Conservation (phyloP, 2,329 filamentous ascomycete species). For the Phyllosticta citriasiana region DNA sequence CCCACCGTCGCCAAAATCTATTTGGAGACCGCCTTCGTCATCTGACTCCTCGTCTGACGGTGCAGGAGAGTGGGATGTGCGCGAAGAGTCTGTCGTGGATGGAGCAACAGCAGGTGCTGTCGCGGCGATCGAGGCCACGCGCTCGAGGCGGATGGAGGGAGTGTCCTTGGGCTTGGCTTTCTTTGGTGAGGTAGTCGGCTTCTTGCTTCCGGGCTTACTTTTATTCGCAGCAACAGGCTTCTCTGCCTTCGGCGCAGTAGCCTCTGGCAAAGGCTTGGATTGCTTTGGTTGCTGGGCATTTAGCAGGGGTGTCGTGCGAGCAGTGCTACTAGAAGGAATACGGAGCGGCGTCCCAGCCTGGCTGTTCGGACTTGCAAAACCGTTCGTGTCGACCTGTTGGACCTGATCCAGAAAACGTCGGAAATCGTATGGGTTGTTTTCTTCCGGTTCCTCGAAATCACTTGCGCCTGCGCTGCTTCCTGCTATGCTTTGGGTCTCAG, state of each 20-base stretch:
- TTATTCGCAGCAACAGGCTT: background rate
- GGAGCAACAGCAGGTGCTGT: constrained; percentile 3
- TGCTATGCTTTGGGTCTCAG: background rate
- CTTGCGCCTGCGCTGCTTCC: constrained; percentile 2
- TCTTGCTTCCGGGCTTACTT: constrained; percentile 1
- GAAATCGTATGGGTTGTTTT: constrained; percentile 39
- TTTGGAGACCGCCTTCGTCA: constrained; percentile 19
- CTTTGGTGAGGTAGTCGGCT: background rate
- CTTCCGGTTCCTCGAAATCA: constrained; percentile 29
- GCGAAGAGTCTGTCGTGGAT: constrained; percentile 11
- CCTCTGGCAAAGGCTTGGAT: constrained; percentile 10
- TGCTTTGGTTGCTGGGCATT: background rate
- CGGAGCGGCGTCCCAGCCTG: constrained; percentile 9
- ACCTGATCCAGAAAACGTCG: constrained; percentile 33
- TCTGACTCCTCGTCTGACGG: constrained; percentile 17
- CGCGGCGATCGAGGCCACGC: constrained; percentile 20
- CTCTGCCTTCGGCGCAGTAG: background rate
- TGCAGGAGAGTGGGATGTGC: constrained; percentile 5
- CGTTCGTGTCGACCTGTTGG: constrained; percentile 25
- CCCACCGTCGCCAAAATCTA: constrained; percentile 23
- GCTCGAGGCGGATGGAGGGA: constrained; percentile 26
- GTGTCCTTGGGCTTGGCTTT: constrained; percentile 15
- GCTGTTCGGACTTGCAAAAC: constrained; percentile 17
- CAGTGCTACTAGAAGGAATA: background rate
- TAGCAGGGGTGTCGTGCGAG: constrained; percentile 1